Evolutionary conservation across 352 stramenopile genomes (phyloP), one percentile per base, ranked within the genome.

Genomic region (Phytophthora lateralis): DNA sequence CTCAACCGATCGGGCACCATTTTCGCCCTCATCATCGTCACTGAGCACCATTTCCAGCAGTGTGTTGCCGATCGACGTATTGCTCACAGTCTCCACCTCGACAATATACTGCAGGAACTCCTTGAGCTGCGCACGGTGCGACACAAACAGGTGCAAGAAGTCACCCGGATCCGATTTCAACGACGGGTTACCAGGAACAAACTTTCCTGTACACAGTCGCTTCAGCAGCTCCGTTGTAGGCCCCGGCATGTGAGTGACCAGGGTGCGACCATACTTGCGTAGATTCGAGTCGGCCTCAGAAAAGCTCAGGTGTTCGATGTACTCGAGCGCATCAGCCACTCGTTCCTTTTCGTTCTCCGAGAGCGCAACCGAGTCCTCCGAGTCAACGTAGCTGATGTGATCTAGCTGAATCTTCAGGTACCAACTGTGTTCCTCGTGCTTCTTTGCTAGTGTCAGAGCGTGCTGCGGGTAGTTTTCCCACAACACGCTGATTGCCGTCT

Each of bases 371-470:
- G 75, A 89, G 55, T 91, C 82, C 15, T 91, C 77, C 0, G 85
- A 95, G 27, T 96, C 81, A 21, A 92, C 80, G 50, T 93, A 93
- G 52, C 85, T 93, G 42, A 97, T 95, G 32, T 90, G 87, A 41
- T 97, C 91, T 8, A 98, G 74, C 58, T 97, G 90, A 52, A 98
- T 97, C 56, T 95, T 93, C 37, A 98, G 65, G 63, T 97, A 98
- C 84, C 88, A 96, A 43, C 82, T 94, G 69, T 97, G 89, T 50
- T 97, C 88, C 47, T 90, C 79, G 59, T 96, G 81, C 66, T 97
- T 97, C 58, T 88, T 95, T 20, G 91, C 91, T 38, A 98, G 71
- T 38, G 87, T 88, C 27, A 98, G 68, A 24, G 90, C 94, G 56
- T 97, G 90, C 38, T 95, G 87, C 18, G 80, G 91, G 69, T 97